Base-by-base conservation (phyloP, 306 rosid genomes). In the Quercus dentata region DNA sequence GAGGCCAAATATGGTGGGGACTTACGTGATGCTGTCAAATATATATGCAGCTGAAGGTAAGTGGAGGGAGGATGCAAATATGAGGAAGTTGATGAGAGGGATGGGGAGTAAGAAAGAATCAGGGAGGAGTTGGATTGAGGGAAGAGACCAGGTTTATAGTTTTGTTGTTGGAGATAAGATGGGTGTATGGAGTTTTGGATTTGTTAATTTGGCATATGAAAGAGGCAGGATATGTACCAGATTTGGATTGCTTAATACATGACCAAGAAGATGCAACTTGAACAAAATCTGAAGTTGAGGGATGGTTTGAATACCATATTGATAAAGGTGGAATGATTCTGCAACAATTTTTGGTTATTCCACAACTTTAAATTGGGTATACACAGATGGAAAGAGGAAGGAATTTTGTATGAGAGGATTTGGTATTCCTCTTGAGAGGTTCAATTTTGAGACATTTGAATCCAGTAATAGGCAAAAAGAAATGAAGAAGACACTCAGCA, bases 61-160 rank as follows among this genome's bases (percentile, higher is more conserved):
- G 75, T 93, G 97, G 93, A 85, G 76, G 11, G 91, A 83, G 71
- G 88, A 78, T 56, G 97, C 97, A 38, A 85, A 69, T 20, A 85
- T 70, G 77, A 91, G 88, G 73, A 91, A 86, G 87, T 73, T 87
- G 81, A 91, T 88, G 82, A 89, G 85, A 88, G 85, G 91, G 71
- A 80, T 78, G 86, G 81, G 54, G 71, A 85, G 76, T 17, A 93
- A 83, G 84, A 91, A 86, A 80, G 92, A 90, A 69, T 83, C 79
- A 4, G 94, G 94, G 55, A 86, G 74, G 84, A 91, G 97, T 81
- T 93, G 97, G 98, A 90, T 91, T 80, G 93, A 91, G 82, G 68
- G 91, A 71, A 88, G 86, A 83, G 83, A 88, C 71, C 80, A 75
- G 85, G 89, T 91, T 74, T 81, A 78, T 79, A 84, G 92, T 84